Percentiles rank a stretch among this genome's conserved stretches.
These are phyloP conservation scores for Crucihimalaya himalaica DNA, from an alignment of 345 rosid genomes.

Conservation along the genomic window DNA sequence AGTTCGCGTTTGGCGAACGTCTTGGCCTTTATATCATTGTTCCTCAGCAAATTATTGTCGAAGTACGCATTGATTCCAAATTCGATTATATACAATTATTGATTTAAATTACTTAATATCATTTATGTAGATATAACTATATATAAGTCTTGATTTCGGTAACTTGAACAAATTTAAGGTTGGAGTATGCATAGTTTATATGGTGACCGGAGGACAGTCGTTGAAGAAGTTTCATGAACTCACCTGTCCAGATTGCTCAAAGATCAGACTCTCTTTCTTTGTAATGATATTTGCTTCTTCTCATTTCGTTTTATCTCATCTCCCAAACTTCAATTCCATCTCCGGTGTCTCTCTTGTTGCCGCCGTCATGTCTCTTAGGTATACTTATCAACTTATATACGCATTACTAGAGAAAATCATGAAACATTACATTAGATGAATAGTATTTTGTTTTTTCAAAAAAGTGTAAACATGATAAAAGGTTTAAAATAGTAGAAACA, in stretches of 20 bases:
- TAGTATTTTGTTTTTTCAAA: background rate
- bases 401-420: background rate
- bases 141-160: background rate
- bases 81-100: background rate
- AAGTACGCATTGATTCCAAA: constrained; percentile 28
- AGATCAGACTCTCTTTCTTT: constrained; percentile 53
- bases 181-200: constrained; percentile 60
- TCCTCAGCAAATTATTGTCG: constrained; percentile 65
- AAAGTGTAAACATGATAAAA: background rate
- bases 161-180: constrained; percentile 17
- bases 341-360: constrained; percentile 58
- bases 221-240: constrained; percentile 59
- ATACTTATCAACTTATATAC: background rate
- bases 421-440: background rate
- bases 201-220: constrained; percentile 68
- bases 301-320: constrained; percentile 63
- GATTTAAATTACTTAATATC: background rate
- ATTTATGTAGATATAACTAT: background rate
- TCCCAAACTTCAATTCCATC: constrained; percentile 67
- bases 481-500: background rate
- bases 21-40: constrained; percentile 71
- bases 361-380: constrained; percentile 69
- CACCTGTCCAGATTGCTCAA: constrained; percentile 43
- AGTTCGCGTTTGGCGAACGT: constrained; percentile 66
- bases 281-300: constrained; percentile 58